Percentiles rank a stretch among this genome's conserved stretches.
Conservation (phyloP, 179 eudicot species). For the Beta macrorhiza region DNA sequence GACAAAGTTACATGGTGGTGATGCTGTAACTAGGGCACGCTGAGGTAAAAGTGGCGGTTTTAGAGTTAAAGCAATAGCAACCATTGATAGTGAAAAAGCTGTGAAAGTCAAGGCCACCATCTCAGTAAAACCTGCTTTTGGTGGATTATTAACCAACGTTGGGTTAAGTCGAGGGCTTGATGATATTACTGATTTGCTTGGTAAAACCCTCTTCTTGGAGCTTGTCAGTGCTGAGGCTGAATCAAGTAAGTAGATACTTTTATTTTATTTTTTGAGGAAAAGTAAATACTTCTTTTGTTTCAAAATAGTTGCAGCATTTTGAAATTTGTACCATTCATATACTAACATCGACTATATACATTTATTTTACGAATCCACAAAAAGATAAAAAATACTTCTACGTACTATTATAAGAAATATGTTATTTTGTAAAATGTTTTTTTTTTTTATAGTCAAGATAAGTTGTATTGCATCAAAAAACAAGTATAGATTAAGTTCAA, state of each 20-base stretch:
- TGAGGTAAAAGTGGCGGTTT: background rate
- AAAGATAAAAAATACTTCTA: no score
- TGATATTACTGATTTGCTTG: constrained; percentile 35
- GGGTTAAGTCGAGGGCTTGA: constrained; percentile 33
- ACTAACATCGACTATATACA: no score
- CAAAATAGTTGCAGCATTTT: no score
- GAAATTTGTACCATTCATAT: no score
- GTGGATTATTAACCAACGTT: constrained; percentile 32
- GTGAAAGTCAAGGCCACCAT: constrained; percentile 30
- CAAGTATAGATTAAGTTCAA: no score
- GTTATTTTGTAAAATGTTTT: no score
- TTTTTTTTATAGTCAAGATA: no score
- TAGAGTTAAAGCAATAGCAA: constrained; percentile 5
- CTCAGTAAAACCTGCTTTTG: constrained; percentile 31
- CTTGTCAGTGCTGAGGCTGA: constrained; percentile 43
- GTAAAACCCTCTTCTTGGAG: constrained; percentile 45
- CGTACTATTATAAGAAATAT: no score
- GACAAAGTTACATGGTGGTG: background rate
- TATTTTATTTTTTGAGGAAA: no score
- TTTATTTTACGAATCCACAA: no score
- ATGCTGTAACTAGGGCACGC: background rate
- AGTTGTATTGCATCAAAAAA: no score
- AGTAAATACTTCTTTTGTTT: no score
- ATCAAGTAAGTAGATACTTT: constrained; percentile 36
- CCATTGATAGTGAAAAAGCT: background rate